A percentile compares a stretch with the other conserved stretches of the same genome.
phyloP scores from a whole-genome alignment of 2,329 filamentous ascomycete genomes.

The Diaporthe nobilis region DNA sequence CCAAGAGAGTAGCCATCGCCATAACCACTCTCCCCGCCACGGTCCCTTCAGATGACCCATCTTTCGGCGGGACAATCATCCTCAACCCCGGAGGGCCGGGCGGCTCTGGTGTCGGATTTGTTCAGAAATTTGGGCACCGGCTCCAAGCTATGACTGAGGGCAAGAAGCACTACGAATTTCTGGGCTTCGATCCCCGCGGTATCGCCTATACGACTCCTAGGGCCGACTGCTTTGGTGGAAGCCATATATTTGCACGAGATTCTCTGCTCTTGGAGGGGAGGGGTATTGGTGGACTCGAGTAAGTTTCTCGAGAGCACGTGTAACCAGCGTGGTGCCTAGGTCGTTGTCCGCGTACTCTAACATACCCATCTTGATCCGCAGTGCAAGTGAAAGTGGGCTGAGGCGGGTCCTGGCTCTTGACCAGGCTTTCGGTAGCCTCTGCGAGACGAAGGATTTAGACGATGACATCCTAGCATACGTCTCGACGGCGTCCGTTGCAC shows the following conservation, averaged over 20 bases:
- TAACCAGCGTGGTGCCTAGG: background rate
- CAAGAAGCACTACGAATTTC: constrained; percentile 55
- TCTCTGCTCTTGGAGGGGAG: constrained; percentile 50
- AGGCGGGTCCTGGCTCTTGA: constrained; percentile 48
- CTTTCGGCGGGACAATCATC: constrained; percentile 59
- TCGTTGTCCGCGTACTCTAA: background rate
- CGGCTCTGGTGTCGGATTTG: constrained; percentile 54
- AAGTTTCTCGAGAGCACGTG: background rate
- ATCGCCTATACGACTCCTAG: constrained; percentile 54
- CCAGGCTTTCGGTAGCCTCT: constrained; percentile 49
- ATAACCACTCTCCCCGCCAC: constrained; percentile 57
- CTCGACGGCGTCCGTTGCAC: constrained; percentile 55
- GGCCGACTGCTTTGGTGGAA: constrained; percentile 55
- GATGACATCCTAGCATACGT: constrained; percentile 52
- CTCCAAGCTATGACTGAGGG: constrained; percentile 50
- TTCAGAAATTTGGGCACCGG: constrained; percentile 46
- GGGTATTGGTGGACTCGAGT: constrained; percentile 49
- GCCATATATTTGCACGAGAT: constrained; percentile 48
- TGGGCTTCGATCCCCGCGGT: constrained; percentile 62
- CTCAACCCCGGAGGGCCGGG: constrained; percentile 62
- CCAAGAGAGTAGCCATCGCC: constrained; percentile 55
- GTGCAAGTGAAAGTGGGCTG: constrained; percentile 44
- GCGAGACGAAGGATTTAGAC: constrained; percentile 45
- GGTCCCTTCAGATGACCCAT: constrained; percentile 54
- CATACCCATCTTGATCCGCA: background rate